Evolutionary conservation across 1,284 basidiomycete genomes (phyloP), one percentile per base, ranked within the genome.

Genomic region (Ganoderma leucocontextum): DNA sequence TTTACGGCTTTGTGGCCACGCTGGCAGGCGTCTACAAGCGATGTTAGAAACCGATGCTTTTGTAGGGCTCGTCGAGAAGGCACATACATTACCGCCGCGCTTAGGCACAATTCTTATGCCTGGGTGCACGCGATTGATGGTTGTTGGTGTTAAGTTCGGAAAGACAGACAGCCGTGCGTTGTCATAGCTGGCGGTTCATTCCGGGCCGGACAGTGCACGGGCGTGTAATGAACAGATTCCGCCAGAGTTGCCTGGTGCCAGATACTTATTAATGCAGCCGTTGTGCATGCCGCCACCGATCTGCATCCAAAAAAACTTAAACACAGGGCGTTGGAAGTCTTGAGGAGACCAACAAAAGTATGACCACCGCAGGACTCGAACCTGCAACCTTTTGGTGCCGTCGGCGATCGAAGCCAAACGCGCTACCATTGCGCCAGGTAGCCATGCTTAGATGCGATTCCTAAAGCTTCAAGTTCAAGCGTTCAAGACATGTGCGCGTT

Each of bases 281-380:
- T 29, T 29, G 29, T 29, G 29, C 29, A 29, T 1, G 29, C 29
- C 29, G 2, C 29, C 29, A 29, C 29, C 29, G 29, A 29, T 29
- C 29, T 29, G 1, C 2, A 29, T 29, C 2, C 29, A 29, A 29
- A 29, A 29, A 29, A 29, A 29, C 29, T 29, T 29, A 2, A 29
- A 29, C 29, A 29, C 29, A 29, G 29, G 29, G 29, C 2, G 29
- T 29, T 29, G 29, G 29, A 29, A 29, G 29, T 29, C 29, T 22
- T 4, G 10, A 2, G 41, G 71, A 1, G 25, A 53, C 9, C 1
- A 7, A 13, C 35, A 76, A 81, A 78, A 81, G 76, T 76, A 80
- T 89, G 87, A 89, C 89, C 89, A 90, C 89, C 87, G 90, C 91
- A 92, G 90, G 91, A 91, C 90, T 93, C 91, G 91, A 93, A 93